These are phyloP conservation scores for Chloromonas sp. DNA, from an alignment of 163 green algal genomes.

Conservation along the genomic window DNA sequence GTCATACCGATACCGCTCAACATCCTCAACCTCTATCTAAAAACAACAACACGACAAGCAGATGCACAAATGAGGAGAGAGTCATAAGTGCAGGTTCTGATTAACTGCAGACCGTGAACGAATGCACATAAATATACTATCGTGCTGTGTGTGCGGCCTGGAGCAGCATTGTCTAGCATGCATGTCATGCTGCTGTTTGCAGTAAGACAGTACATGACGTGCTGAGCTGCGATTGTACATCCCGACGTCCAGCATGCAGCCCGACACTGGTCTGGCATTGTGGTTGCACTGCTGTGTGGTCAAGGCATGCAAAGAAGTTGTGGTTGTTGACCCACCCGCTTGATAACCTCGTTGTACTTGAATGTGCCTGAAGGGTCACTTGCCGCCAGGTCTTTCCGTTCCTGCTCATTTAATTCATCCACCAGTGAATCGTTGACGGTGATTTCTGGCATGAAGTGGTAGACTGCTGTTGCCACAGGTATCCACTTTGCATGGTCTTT, in stretches of 20 bases:
- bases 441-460: constrained; percentile 69
- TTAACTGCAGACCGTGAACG: too few species aligned
- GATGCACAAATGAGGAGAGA: background rate
- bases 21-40: constrained; percentile 66
- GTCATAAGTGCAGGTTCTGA: too few species aligned
- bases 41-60: background rate
- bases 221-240: too few species aligned
- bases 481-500: constrained; percentile 99
- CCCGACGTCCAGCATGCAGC: too few species aligned
- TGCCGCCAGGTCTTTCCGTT: constrained; percentile 71
- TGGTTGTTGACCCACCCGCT: constrained; percentile 30
- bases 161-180: too few species aligned
- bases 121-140: too few species aligned
- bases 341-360: constrained; percentile 68
- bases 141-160: too few species aligned
- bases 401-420: constrained; percentile 64
- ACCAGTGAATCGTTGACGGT: constrained; percentile 75
- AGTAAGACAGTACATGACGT: too few species aligned
- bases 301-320: too few species aligned
- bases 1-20: constrained; percentile 80
- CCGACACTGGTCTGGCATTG: too few species aligned
- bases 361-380: constrained; percentile 72
- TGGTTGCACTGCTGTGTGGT: too few species aligned
- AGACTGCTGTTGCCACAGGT: constrained; percentile 82
- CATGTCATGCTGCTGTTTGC: too few species aligned